These are phyloP conservation scores for Lipomyces starkeyi DNA, from an alignment of 805 yeast species.

Conservation along the genomic window DNA sequence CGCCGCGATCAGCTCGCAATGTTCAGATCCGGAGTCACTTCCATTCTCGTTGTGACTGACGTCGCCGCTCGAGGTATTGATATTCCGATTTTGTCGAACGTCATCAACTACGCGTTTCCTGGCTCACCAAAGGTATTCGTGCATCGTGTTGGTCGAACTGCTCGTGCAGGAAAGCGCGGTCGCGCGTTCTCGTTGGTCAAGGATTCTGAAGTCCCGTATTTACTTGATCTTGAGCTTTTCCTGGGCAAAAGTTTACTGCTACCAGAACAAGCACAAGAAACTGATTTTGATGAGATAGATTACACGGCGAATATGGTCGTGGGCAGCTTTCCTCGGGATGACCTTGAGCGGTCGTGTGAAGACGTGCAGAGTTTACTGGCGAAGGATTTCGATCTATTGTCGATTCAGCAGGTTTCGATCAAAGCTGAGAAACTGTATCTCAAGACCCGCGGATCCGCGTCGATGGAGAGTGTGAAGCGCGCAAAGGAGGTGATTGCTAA, in stretches of 20 bases:
- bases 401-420: slow-evolving; percentile 69
- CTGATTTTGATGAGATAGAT: slow-evolving; percentile 58
- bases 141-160: slow-evolving; percentile 99
- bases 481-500: slow-evolving; percentile 70
- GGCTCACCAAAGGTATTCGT: slow-evolving; percentile 91
- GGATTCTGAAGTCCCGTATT: slow-evolving; percentile 86
- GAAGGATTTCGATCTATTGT: slow-evolving; percentile 70
- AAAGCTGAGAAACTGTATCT: slow-evolving; percentile 89
- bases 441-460: slow-evolving; percentile 85
- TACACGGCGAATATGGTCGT: slow-evolving; percentile 79
- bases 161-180: slow-evolving; percentile 97
- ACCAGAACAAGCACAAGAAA: slow-evolving; percentile 49
- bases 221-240: slow-evolving; percentile 87
- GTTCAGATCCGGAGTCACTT: slow-evolving; percentile 82
- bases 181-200: slow-evolving; percentile 94
- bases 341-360: slow-evolving; percentile 75
- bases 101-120: slow-evolving; percentile 87
- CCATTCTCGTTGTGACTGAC: slow-evolving; percentile 93
- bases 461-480: slow-evolving; percentile 82
- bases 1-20: slow-evolving; percentile 86
- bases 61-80: slow-evolving; percentile 75
- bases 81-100: slow-evolving; percentile 95
- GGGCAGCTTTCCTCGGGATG: slow-evolving; percentile 79
- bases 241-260: slow-evolving; percentile 80
- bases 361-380: slow-evolving; percentile 64